Percentiles rank a stretch among this genome's conserved stretches.
These are phyloP conservation scores for Aspergillus sp. DNA, from an alignment of 2,329 filamentous ascomycete species.

Conservation along the genomic window DNA sequence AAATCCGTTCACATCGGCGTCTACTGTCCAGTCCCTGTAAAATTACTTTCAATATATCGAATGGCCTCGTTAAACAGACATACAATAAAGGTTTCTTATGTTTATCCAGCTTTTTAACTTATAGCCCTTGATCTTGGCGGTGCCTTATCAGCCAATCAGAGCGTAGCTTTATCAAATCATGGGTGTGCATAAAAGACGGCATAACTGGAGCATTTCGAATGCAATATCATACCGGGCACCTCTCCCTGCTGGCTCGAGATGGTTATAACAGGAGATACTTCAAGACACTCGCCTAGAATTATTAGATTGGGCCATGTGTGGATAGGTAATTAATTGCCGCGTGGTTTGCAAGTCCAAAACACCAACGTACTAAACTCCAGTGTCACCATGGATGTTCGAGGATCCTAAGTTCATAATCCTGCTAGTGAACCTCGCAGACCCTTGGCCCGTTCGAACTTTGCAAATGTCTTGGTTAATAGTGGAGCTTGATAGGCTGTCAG, in stretches of 20 bases:
- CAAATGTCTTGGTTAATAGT: background rate
- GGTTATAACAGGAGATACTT: too few relatives aligned
- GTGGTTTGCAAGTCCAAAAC: too few relatives aligned
- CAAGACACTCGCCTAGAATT: too few relatives aligned
- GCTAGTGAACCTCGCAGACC: too few relatives aligned
- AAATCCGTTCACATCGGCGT: constrained; percentile 26
- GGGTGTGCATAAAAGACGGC: background rate
- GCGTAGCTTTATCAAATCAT: constrained; percentile 29
- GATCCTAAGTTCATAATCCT: too few relatives aligned
- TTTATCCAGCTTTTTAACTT: constrained; percentile 1
- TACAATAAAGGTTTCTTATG: constrained; percentile 20
- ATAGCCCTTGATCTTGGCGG: background rate
- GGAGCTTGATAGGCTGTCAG: background rate
- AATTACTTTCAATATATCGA: constrained; percentile 25
- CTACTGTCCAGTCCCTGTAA: constrained; percentile 24
- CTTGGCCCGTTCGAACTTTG: too few relatives aligned
- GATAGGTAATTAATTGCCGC: too few relatives aligned
- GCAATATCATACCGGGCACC: background rate
- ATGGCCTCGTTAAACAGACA: constrained; percentile 19
- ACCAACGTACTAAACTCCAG: too few relatives aligned
- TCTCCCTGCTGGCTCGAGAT: too few relatives aligned
- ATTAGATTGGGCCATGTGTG: too few relatives aligned
- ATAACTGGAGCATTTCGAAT: background rate
- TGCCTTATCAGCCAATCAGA: constrained; percentile 27
- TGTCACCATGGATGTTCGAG: too few relatives aligned